Conservation (phyloP, 2,329 filamentous ascomycete species). For the Trichoderma simmonsii region DNA sequence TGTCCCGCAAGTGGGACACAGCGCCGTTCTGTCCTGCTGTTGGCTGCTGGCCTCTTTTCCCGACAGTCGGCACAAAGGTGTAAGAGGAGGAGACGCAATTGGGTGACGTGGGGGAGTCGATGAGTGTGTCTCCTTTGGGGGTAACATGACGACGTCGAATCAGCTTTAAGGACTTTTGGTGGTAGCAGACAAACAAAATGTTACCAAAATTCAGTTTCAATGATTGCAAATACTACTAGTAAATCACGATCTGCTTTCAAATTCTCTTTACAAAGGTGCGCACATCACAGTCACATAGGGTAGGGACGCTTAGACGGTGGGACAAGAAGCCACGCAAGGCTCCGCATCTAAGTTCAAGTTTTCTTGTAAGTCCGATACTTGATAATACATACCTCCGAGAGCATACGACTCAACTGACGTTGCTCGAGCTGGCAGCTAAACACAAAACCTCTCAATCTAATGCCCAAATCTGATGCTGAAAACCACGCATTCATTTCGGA, state of each 20-base stretch:
- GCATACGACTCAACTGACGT: neutral
- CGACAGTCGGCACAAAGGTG: neutral
- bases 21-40: neutral
- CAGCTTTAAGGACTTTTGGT: neutral
- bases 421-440: neutral
- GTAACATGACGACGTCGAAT: neutral
- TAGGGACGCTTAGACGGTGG: neutral
- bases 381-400: neutral
- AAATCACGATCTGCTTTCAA: neutral
- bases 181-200: neutral
- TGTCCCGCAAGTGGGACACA: neutral
- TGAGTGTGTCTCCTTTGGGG: neutral
- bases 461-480: no score
- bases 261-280: neutral
- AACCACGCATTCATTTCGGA: no score
- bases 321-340: neutral
- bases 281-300: neutral
- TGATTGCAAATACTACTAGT: neutral
- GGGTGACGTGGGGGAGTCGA: neutral
- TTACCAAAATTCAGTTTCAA: neutral
- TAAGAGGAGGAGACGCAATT: conserved; percentile 3
- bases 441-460: no score
- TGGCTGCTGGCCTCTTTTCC: neutral
- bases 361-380: neutral
- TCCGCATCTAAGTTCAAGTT: neutral